Conservation (phyloP, 306 rosid genomes). For the Medicago arabica region DNA sequence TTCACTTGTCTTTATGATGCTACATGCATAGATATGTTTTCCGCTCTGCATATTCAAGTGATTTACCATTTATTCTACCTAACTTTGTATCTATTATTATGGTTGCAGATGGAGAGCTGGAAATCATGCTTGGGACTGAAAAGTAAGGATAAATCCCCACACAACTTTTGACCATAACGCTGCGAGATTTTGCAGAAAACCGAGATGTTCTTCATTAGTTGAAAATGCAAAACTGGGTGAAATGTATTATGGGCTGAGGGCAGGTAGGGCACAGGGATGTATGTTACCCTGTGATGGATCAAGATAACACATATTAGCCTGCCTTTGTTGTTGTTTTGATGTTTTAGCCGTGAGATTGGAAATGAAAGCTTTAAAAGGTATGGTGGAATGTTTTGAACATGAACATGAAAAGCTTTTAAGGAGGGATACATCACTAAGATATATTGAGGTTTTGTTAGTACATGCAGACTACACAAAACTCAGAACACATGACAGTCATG, state of each 20-base stretch:
- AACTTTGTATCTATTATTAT: slow-evolving; percentile 30
- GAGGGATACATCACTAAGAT: slow-evolving; percentile 28
- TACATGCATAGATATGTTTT: slow-evolving; percentile 1
- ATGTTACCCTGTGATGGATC: slow-evolving; percentile 33
- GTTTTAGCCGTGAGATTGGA: slow-evolving; percentile 11
- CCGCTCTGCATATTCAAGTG: slow-evolving; percentile 22
- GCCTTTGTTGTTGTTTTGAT: slow-evolving; percentile 36
- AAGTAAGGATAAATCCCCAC: slow-evolving; percentile 10
- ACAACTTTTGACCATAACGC: background rate
- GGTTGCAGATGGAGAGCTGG: slow-evolving; percentile 57
- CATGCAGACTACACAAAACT: background rate
- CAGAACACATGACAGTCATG: background rate
- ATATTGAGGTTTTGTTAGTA: slow-evolving; percentile 6
- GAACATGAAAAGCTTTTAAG: background rate
- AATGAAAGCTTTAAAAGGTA: slow-evolving; percentile 7
- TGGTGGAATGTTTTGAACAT: background rate
- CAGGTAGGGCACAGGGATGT: slow-evolving; percentile 16
- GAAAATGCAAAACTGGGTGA: slow-evolving; percentile 18
- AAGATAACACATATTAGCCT: slow-evolving; percentile 10
- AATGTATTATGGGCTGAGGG: slow-evolving; percentile 15
- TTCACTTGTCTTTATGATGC: slow-evolving; percentile 24
- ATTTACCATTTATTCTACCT: slow-evolving; percentile 37
- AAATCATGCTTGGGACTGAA: slow-evolving; percentile 25
- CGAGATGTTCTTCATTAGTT: slow-evolving; percentile 6
- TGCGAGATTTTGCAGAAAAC: slow-evolving; percentile 25